Percentiles rank a stretch among this genome's conserved stretches.
phyloP scores from a whole-genome alignment of 148 eudicot species.

The Diospyros lotus region DNA sequence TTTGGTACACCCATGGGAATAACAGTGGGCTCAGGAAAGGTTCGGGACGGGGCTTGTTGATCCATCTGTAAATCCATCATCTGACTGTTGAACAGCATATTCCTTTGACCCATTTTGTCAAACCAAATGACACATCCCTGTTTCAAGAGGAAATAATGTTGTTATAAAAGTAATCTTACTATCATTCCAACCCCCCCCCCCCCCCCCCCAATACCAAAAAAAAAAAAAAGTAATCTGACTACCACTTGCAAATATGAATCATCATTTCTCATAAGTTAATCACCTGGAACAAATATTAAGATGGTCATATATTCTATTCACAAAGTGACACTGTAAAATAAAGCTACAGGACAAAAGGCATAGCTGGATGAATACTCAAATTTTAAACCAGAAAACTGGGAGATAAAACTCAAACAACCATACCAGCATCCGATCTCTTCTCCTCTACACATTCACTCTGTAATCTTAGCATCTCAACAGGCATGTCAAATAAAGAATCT shows the following conservation, averaged over 20 bases:
- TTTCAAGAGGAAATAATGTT: constrained; percentile 4
- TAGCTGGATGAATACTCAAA: not conserved
- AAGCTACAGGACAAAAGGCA: not conserved
- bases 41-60: constrained; percentile 50
- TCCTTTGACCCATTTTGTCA: constrained; percentile 64
- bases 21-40: constrained; percentile 59
- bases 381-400: not conserved
- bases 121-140: constrained; percentile 18
- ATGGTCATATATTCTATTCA: not conserved
- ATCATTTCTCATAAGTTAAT: not conserved
- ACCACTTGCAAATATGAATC: not conserved
- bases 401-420: not conserved
- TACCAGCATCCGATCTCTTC: not conserved
- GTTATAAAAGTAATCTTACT: too few relatives aligned
- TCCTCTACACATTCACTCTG: not conserved
- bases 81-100: constrained; percentile 47
- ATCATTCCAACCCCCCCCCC: too few relatives aligned
- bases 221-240: not conserved
- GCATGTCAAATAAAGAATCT: not conserved
- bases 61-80: constrained; percentile 52
- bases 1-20: constrained; percentile 38
- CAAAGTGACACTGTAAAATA: not conserved
- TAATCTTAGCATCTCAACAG: not conserved
- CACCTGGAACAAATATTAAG: not conserved
- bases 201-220: too few relatives aligned